These are phyloP conservation scores for Hymenoscyphus salicellus DNA, from an alignment of 2,329 filamentous ascomycete genomes.

Conservation along the genomic window DNA sequence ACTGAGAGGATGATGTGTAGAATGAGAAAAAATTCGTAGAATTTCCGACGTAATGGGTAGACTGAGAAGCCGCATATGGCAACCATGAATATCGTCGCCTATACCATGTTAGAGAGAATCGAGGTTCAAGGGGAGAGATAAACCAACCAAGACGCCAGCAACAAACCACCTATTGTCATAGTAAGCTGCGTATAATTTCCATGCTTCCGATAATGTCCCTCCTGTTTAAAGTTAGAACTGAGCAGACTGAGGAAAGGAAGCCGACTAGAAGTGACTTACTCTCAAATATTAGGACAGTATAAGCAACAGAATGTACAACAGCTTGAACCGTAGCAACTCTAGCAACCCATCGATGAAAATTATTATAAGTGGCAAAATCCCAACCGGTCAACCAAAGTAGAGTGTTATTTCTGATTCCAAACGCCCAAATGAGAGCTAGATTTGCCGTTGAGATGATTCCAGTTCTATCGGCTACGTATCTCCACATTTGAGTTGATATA, in stretches of 20 bases:
- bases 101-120: neutral
- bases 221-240: neutral
- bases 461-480: constrained; percentile 61
- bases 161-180: neutral
- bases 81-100: constrained; percentile 41
- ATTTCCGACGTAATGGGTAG: constrained; percentile 30
- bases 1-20: constrained; percentile 52
- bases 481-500: constrained; percentile 39
- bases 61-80: constrained; percentile 44
- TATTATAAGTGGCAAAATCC: constrained; percentile 64
- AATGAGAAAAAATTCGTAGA: constrained; percentile 51
- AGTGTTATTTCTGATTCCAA: constrained; percentile 64
- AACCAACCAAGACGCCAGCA: neutral
- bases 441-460: constrained; percentile 63
- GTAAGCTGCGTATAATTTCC: constrained; percentile 1
- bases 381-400: constrained; percentile 67
- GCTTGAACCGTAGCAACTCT: constrained; percentile 60
- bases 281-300: constrained; percentile 42
- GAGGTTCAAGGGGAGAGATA: neutral
- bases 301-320: constrained; percentile 60
- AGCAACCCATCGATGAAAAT: constrained; percentile 66
- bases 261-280: constrained; percentile 32
- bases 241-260: neutral
- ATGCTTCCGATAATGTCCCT: neutral
- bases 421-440: constrained; percentile 63